A percentile compares a stretch with the other conserved stretches of the same genome.
Conservation (phyloP, 2,329 filamentous ascomycete species). For the Fusarium marasasianum region DNA sequence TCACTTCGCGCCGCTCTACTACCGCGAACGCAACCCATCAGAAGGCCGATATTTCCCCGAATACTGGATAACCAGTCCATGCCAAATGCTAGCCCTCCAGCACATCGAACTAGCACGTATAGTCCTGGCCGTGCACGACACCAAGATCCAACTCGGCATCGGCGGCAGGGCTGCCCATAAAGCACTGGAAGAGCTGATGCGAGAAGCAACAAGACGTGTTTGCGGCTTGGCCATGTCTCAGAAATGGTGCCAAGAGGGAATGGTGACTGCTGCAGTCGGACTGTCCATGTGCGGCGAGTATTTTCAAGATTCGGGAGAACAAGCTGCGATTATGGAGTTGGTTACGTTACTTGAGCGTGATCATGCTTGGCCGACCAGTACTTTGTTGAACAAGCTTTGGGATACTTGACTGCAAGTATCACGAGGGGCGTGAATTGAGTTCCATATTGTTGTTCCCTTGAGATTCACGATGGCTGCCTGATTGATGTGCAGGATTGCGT, state of each 20-base stretch:
- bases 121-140: constrained; percentile 24
- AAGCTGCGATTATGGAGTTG: neutral
- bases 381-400: neutral
- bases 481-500: neutral
- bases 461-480: neutral
- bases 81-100: constrained; percentile 24
- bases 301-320: constrained; percentile 17
- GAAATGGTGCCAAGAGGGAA: constrained; percentile 3
- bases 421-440: neutral
- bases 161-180: constrained; percentile 21
- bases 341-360: constrained; percentile 13
- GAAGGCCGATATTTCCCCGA: constrained; percentile 4
- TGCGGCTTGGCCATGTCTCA: constrained; percentile 16
- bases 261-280: constrained; percentile 19
- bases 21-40: constrained; percentile 2
- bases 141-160: constrained; percentile 19
- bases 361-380: constrained; percentile 19
- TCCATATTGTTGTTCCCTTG: rapidly evolving
- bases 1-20: constrained; percentile 15
- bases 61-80: constrained; percentile 21
- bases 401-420: neutral
- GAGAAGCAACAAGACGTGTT: constrained; percentile 9
- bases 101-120: constrained; percentile 24
- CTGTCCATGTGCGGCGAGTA: constrained; percentile 34
- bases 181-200: constrained; percentile 13